phyloP scores from a whole-genome alignment of 2,329 filamentous ascomycete genomes.

The Aureobasidium zeae region DNA sequence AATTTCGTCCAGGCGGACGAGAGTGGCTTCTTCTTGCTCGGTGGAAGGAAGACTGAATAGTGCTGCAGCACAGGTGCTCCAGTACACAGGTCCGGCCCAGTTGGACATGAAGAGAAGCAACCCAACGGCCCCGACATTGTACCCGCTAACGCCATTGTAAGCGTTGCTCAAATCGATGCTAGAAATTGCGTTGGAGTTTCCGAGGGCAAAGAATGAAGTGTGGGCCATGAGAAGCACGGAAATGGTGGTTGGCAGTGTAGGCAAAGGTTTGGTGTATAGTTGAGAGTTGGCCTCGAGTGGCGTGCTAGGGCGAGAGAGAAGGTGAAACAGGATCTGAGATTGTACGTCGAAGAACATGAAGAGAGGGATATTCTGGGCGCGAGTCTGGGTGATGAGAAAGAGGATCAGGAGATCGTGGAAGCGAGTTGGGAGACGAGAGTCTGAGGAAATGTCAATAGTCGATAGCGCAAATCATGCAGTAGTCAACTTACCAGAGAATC shows the following conservation, averaged over 20 bases:
- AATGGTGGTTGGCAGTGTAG: conserved; percentile 39
- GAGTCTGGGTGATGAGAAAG: conserved; percentile 78
- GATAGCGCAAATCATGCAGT: too few relatives aligned
- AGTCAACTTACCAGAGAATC: background rate
- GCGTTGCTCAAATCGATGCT: conserved; percentile 90
- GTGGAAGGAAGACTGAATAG: conserved; percentile 28
- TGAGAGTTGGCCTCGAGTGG: background rate
- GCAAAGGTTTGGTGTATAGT: background rate
- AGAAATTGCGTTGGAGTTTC: conserved; percentile 88
- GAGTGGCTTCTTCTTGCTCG: conserved; percentile 6
- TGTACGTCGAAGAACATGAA: conserved; percentile 65
- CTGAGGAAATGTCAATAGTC: too few relatives aligned
- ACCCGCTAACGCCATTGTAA: conserved; percentile 81
- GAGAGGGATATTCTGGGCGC: conserved; percentile 74
- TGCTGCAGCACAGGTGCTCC: conserved; percentile 58
- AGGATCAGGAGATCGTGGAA: conserved; percentile 63
- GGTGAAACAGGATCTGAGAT: conserved; percentile 25
- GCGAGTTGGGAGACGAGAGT: conserved; percentile 23
- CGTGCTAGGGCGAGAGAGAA: conserved; percentile 14
- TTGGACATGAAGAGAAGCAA: conserved; percentile 78
- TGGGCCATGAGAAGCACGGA: conserved; percentile 70
- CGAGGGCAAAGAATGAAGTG: conserved; percentile 78
- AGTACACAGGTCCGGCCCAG: conserved; percentile 87
- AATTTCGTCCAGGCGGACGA: background rate
- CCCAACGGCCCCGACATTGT: conserved; percentile 73